phyloP scores from a whole-genome alignment of 305 asterid species.

The Fraxinus nigra region DNA sequence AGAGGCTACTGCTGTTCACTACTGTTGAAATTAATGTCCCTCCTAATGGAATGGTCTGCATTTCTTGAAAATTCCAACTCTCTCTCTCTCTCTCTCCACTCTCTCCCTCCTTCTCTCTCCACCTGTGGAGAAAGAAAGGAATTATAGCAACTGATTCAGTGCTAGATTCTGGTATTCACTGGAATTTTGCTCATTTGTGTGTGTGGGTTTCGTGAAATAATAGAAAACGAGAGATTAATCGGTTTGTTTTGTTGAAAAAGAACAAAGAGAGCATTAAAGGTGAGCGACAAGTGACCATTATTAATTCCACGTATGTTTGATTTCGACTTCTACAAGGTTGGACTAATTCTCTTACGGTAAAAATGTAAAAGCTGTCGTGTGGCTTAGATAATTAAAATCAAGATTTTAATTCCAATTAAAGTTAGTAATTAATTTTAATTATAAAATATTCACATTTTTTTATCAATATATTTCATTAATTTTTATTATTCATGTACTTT shows the following conservation, averaged over 20 bases:
- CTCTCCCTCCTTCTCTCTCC: not conserved
- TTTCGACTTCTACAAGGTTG: not conserved
- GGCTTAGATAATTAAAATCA: not conserved
- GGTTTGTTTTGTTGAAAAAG: not conserved
- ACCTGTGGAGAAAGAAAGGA: not conserved
- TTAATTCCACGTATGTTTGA: not conserved
- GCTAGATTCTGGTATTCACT: not conserved
- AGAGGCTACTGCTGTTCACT: slow-evolving; percentile 25
- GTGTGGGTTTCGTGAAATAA: not conserved
- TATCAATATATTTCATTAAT: too few relatives aligned
- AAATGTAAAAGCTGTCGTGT: not conserved
- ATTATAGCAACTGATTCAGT: not conserved
- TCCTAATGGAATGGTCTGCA: slow-evolving; percentile 36
- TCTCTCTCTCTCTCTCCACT: not conserved
- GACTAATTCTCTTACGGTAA: not conserved
- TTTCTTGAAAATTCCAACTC: slow-evolving; percentile 21
- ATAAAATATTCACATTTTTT: too few relatives aligned
- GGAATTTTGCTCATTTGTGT: not conserved
- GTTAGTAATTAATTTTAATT: too few relatives aligned
- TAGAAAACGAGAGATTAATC: not conserved
- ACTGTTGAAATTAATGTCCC: slow-evolving; percentile 24
- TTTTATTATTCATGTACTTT: not conserved
- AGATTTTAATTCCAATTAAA: too few relatives aligned
- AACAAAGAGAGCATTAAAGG: not conserved
- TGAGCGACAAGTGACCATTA: not conserved